A percentile compares a stretch with the other conserved stretches of the same genome.
These are phyloP conservation scores for Penicillium steckii DNA, from an alignment of 495 filamentous ascomycete species.

Conservation along the genomic window DNA sequence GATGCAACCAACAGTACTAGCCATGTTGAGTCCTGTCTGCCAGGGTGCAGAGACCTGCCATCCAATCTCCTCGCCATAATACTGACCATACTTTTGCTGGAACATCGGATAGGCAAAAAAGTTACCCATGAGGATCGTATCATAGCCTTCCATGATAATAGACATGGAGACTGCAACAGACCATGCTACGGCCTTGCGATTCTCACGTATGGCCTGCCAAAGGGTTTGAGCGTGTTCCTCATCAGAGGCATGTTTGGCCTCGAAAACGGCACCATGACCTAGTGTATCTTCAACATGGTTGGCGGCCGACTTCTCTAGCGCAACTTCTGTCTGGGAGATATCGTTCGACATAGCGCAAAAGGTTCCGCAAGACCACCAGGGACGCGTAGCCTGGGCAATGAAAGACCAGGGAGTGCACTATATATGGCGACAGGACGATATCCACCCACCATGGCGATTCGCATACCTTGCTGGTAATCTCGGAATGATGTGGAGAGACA, in stretches of 20 bases:
- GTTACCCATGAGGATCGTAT: conserved; percentile 43
- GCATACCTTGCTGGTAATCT: conserved; percentile 5
- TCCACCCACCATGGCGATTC: not conserved
- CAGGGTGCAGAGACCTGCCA: conserved; percentile 35
- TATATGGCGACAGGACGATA: conserved; percentile 4
- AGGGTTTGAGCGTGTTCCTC: conserved; percentile 33
- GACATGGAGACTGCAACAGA: conserved; percentile 42
- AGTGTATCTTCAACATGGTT: conserved; percentile 28
- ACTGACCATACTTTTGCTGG: conserved; percentile 34
- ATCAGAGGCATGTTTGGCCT: conserved; percentile 33
- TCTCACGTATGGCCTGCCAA: conserved; percentile 34
- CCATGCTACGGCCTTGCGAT: conserved; percentile 51
- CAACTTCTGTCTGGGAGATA: conserved; percentile 13
- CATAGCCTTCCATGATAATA: conserved; percentile 55
- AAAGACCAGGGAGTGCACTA: not conserved
- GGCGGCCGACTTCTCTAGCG: conserved; percentile 25
- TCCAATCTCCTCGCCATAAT: conserved; percentile 15
- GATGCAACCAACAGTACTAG: conserved; percentile 32
- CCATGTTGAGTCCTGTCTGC: conserved; percentile 37
- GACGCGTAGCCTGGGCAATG: not conserved
- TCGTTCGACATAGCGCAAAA: conserved; percentile 8
- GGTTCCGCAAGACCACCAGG: not conserved
- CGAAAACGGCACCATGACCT: conserved; percentile 22
- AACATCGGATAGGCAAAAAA: conserved; percentile 41
- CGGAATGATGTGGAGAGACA: conserved; percentile 14